These are phyloP conservation scores for Acanthamoeba castellanii DNA, from an alignment of 208 protist genomes.

Conservation along the genomic window DNA sequence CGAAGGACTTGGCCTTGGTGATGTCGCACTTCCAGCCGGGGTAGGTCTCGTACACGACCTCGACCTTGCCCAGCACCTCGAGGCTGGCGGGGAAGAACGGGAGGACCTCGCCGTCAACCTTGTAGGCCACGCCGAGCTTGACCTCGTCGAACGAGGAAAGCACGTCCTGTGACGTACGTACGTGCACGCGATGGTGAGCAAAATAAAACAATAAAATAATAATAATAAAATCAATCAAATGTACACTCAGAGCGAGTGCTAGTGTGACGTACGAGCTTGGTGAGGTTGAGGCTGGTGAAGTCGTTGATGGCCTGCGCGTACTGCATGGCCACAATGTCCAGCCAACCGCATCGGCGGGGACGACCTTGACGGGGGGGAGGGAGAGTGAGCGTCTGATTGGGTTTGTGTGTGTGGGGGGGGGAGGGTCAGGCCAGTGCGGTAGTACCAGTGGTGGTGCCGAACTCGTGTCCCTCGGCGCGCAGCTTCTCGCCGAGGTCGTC, in stretches of 20 bases:
- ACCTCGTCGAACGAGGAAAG: slow-evolving; percentile 80
- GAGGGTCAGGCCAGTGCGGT: slow-evolving; percentile 73
- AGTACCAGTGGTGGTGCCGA: slow-evolving; percentile 90
- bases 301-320: slow-evolving; percentile 88
- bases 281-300: slow-evolving; percentile 85
- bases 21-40: slow-evolving; percentile 90
- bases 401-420: slow-evolving; percentile 26
- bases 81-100: slow-evolving; percentile 72
- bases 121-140: slow-evolving; percentile 86
- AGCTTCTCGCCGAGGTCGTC: slow-evolving; percentile 76
- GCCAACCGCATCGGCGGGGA: slow-evolving; percentile 89
- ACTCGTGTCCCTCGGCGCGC: slow-evolving; percentile 87
- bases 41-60: slow-evolving; percentile 88
- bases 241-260: background rate
- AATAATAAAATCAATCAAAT: background rate
- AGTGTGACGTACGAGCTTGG: slow-evolving; percentile 88
- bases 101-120: slow-evolving; percentile 54
- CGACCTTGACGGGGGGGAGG: slow-evolving; percentile 55
- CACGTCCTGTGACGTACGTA: background rate
- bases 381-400: background rate
- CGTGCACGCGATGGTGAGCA: background rate
- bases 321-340: slow-evolving; percentile 87
- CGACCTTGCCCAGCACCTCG: slow-evolving; percentile 77
- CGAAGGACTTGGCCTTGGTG: slow-evolving; percentile 77
- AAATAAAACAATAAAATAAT: background rate